A percentile compares a stretch with the other conserved stretches of the same genome.
Evolutionary conservation across 2,329 filamentous ascomycete genomes (phyloP).

Genomic region (Hypoxylon sp.): DNA sequence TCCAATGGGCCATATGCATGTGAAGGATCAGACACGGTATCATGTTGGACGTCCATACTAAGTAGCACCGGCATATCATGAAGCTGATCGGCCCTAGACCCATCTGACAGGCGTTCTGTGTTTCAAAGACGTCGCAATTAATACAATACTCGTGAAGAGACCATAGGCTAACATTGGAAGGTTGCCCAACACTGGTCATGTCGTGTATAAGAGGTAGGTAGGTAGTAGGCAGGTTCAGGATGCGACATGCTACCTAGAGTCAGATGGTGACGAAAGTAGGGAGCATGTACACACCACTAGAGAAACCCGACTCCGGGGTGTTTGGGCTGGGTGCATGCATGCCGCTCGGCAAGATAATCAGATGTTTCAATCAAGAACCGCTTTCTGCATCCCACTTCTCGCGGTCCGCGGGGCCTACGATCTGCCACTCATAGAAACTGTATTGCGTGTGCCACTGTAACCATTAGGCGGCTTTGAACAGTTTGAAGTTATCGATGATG

Average conservation of each 20-base stretch:
- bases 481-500: conserved; percentile 3
- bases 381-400: conserved; percentile 31
- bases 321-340: conserved; percentile 36
- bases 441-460: conserved; percentile 41
- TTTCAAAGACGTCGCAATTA: conserved; percentile 33
- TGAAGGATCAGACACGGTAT: conserved; percentile 40
- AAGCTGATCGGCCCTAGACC: conserved; percentile 30
- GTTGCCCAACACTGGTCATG: conserved; percentile 18
- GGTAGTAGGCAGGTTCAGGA: conserved; percentile 21
- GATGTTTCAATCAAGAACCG: conserved; percentile 35
- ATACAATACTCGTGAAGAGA: conserved; percentile 34
- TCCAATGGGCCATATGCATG: conserved; percentile 12
- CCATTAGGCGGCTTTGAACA: conserved; percentile 18
- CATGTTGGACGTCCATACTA: conserved; percentile 21
- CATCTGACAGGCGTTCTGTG: conserved; percentile 31
- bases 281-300: conserved; percentile 41
- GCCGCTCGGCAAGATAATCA: conserved; percentile 43
- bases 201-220: not conserved
- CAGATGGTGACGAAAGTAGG: conserved; percentile 43
- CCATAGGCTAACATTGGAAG: conserved; percentile 30
- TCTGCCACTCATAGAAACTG: conserved; percentile 22
- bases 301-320: conserved; percentile 27
- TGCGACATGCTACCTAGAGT: conserved; percentile 36
- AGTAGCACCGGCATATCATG: conserved; percentile 30
- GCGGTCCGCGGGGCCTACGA: conserved; percentile 18